Evolutionary conservation across 371 early-diverging fungal species (phyloP).

Genomic region (Mucor circinelloides): DNA sequence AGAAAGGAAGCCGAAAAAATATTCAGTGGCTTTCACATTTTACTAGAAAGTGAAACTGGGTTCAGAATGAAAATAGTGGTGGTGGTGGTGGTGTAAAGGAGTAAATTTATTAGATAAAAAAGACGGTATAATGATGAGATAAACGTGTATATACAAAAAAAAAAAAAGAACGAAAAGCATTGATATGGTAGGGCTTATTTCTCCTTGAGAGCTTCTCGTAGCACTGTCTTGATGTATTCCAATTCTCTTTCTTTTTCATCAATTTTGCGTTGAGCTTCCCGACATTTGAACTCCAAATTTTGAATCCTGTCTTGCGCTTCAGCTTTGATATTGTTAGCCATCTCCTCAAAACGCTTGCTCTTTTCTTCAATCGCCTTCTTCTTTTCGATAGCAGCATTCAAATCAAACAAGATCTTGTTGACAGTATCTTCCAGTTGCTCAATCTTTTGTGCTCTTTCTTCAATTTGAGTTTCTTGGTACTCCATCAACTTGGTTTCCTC

Average conservation of each 20-base stretch:
- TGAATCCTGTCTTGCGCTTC: neutral
- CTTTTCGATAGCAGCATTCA: constrained; percentile 5
- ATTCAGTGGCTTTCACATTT: constrained; percentile 1
- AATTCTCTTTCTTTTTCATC: neutral
- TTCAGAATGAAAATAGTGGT: neutral
- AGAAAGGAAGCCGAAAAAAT: neutral
- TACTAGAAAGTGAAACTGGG: neutral
- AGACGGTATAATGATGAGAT: neutral
- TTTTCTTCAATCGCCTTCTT: neutral
- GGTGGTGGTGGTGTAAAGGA: neutral
- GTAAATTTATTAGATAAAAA: neutral
- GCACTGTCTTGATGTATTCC: neutral
- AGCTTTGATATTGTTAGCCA: neutral
- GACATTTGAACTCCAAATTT: neutral
- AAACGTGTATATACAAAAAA: neutral
- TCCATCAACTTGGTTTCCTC: constrained; percentile 4
- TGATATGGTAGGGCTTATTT: neutral
- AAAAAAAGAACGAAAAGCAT: neutral
- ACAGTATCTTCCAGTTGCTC: constrained; percentile 8
- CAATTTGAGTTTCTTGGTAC: neutral
- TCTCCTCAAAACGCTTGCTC: neutral
- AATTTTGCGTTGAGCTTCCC: neutral
- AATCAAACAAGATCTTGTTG: neutral
- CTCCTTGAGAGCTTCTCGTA: neutral
- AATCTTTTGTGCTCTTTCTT: constrained; percentile 13